These are phyloP conservation scores for Sphagnum contortum DNA, from an alignment of 225 moss, liverwort and hornwort genomes.

Conservation along the genomic window DNA sequence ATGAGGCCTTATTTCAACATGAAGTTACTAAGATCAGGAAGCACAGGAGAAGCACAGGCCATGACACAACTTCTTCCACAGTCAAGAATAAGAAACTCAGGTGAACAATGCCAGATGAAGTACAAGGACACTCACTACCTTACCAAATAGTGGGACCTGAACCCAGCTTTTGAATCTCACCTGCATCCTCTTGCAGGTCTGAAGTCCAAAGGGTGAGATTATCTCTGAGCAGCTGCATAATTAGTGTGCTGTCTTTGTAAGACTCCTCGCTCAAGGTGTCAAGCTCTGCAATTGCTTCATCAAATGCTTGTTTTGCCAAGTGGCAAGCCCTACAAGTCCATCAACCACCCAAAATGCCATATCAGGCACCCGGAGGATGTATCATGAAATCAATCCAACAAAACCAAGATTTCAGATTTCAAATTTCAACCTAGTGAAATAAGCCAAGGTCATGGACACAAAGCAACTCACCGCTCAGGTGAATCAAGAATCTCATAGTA, in stretches of 20 bases:
- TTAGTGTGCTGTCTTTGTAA: slow-evolving; percentile 54
- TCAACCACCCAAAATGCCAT: background rate
- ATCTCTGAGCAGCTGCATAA: slow-evolving; percentile 59
- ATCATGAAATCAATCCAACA: background rate
- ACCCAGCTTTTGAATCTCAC: slow-evolving; percentile 5
- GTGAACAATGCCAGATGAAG: background rate
- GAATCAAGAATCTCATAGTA: slow-evolving; percentile 50
- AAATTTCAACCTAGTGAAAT: background rate
- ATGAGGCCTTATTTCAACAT: background rate
- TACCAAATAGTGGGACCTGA: background rate
- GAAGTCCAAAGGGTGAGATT: slow-evolving; percentile 60
- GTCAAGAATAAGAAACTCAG: background rate
- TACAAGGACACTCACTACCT: background rate
- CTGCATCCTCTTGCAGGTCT: slow-evolving; percentile 48
- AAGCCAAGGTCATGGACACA: no score
- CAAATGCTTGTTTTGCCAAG: slow-evolving; percentile 54
- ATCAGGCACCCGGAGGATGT: background rate
- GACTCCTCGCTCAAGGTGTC: slow-evolving; percentile 54
- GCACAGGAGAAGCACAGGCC: background rate
- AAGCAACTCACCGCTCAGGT: slow-evolving; percentile 26
- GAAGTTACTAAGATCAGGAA: no score
- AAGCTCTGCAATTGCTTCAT: slow-evolving; percentile 55
- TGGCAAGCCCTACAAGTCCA: slow-evolving; percentile 36
- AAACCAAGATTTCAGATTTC: background rate
- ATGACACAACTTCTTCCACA: background rate